These are phyloP conservation scores for Penicillium sp. DNA, from an alignment of 2,329 filamentous ascomycete genomes.

Conservation along the genomic window DNA sequence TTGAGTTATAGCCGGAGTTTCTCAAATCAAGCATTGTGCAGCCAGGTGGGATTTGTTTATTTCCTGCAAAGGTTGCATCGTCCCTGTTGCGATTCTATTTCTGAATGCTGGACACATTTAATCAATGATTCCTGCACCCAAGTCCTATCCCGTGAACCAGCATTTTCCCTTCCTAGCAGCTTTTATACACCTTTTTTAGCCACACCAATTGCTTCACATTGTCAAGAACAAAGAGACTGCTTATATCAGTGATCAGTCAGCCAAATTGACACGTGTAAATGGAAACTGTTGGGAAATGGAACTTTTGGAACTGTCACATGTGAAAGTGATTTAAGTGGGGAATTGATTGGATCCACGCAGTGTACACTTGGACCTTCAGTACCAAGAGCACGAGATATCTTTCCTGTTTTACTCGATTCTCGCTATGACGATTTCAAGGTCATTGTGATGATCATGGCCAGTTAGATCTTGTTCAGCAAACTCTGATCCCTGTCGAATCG, in stretches of 20 bases:
- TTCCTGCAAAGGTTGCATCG: too few relatives aligned
- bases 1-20: too few relatives aligned
- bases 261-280: neutral
- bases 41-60: too few relatives aligned
- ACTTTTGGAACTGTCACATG: slow-evolving; percentile 5
- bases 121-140: too few relatives aligned
- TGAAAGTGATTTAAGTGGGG: neutral
- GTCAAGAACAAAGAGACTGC: neutral
- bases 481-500: slow-evolving; percentile 2
- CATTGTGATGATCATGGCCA: neutral
- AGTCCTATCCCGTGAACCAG: too few relatives aligned
- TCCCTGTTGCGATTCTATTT: too few relatives aligned
- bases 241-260: neutral
- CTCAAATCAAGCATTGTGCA: too few relatives aligned
- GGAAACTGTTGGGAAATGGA: neutral
- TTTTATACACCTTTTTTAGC: neutral
- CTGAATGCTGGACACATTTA: too few relatives aligned
- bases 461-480: neutral
- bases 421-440: neutral
- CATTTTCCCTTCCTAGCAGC: too few relatives aligned
- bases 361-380: too few relatives aligned
- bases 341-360: neutral
- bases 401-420: neutral
- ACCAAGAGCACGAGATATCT: neutral
- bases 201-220: neutral